Conservation (phyloP, 2,329 filamentous ascomycete genomes). For the Elsinoe ampelina region DNA sequence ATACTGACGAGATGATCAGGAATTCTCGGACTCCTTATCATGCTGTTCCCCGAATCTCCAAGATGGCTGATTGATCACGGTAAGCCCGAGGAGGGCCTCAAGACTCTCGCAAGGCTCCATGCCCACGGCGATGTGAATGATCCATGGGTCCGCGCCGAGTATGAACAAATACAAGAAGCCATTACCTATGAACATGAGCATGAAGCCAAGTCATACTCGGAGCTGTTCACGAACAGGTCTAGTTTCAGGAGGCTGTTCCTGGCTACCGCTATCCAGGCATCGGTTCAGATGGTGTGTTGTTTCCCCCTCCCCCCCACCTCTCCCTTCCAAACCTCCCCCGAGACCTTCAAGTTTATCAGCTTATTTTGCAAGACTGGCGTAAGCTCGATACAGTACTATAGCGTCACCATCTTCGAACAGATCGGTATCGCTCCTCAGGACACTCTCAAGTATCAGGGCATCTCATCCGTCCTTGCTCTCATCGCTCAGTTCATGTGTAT, state of each 20-base stretch:
- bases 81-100: slow-evolving; percentile 53
- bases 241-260: slow-evolving; percentile 65
- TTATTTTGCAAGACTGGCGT: slow-evolving; percentile 47
- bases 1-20: slow-evolving; percentile 24
- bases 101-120: slow-evolving; percentile 60
- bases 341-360: no score
- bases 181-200: slow-evolving; percentile 59
- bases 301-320: no score
- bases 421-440: slow-evolving; percentile 58
- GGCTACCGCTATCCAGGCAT: slow-evolving; percentile 59
- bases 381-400: slow-evolving; percentile 44
- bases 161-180: slow-evolving; percentile 57
- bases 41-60: slow-evolving; percentile 58
- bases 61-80: slow-evolving; percentile 67
- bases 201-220: slow-evolving; percentile 59
- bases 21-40: slow-evolving; percentile 55
- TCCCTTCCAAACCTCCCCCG: no score
- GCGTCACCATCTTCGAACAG: slow-evolving; percentile 42
- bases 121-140: slow-evolving; percentile 57
- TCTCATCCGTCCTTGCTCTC: slow-evolving; percentile 61
- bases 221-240: slow-evolving; percentile 57
- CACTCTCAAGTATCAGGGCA: slow-evolving; percentile 66
- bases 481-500: slow-evolving; percentile 61
- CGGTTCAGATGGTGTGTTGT: slow-evolving; percentile 51
- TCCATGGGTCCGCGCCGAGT: slow-evolving; percentile 63